Percentiles rank a stretch among this genome's conserved stretches.
Evolutionary conservation across 2,329 filamentous ascomycete species (phyloP).

Genomic region (Colletotrichum cereale): DNA sequence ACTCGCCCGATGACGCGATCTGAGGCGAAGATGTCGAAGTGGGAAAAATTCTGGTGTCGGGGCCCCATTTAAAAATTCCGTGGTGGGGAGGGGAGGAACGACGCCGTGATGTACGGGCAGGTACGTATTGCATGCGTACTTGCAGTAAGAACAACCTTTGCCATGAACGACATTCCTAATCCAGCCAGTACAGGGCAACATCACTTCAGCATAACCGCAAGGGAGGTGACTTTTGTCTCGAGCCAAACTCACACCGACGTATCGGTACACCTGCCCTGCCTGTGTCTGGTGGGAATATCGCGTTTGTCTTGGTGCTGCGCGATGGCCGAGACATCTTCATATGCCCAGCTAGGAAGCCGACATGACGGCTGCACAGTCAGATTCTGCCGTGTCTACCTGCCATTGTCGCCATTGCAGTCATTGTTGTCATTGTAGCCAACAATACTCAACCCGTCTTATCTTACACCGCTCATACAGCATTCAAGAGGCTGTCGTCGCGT

Average conservation of each 20-base stretch:
- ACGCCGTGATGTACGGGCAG: not conserved
- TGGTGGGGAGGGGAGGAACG: not conserved
- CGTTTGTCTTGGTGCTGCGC: not conserved
- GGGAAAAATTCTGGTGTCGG: slow-evolving; percentile 34
- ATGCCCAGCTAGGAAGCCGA: not conserved
- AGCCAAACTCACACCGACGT: not conserved
- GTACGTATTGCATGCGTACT: not conserved
- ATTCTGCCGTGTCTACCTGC: no score
- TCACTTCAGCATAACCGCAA: no score
- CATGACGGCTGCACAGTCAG: not conserved
- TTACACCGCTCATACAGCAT: not conserved
- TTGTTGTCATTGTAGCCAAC: not conserved
- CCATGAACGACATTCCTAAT: not conserved
- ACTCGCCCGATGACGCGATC: slow-evolving; percentile 40
- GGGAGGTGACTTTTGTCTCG: not conserved
- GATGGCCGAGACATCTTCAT: slow-evolving; percentile 8
- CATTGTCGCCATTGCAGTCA: no score
- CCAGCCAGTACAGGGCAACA: not conserved
- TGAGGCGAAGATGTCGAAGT: slow-evolving; percentile 38
- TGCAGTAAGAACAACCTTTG: not conserved
- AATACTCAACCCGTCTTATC: slow-evolving; percentile 13
- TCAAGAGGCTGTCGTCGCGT: not conserved
- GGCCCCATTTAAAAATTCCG: slow-evolving; percentile 20
- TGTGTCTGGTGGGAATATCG: not conserved
- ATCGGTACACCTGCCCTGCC: not conserved